Percentiles rank a stretch among this genome's conserved stretches.
phyloP scores from a whole-genome alignment of 805 yeast species.

The Barnettozyma wickerhamii region DNA sequence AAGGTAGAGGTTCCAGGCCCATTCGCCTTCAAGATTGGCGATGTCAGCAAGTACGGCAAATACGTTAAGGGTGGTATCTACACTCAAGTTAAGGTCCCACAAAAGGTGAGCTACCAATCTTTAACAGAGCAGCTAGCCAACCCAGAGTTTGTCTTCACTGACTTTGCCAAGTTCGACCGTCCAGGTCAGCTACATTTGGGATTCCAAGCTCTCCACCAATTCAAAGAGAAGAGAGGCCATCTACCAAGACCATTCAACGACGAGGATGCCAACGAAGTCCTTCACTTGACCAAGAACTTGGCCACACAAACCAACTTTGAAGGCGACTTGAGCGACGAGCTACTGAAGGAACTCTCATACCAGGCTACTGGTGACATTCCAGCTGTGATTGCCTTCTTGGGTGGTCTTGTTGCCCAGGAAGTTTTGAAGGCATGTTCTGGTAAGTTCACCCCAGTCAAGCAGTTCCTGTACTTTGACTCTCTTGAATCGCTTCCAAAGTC shows the following conservation, averaged over 20 bases:
- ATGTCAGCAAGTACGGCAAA: constrained; percentile 50
- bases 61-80: constrained; percentile 85
- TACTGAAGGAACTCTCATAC: constrained; percentile 68
- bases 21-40: constrained; percentile 76
- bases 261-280: constrained; percentile 66
- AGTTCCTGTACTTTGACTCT: constrained; percentile 90
- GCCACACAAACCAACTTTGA: constrained; percentile 53
- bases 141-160: constrained; percentile 81
- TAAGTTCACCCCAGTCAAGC: constrained; percentile 90
- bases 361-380: constrained; percentile 93
- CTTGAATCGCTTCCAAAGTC: constrained; percentile 80
- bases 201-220: constrained; percentile 82
- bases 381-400: constrained; percentile 82
- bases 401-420: constrained; percentile 96
- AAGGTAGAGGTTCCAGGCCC: constrained; percentile 90
- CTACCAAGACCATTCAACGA: constrained; percentile 76
- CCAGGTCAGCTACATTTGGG: constrained; percentile 89
- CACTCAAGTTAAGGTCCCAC: constrained; percentile 88
- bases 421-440: constrained; percentile 94
- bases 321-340: constrained; percentile 58
- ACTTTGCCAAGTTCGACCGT: constrained; percentile 91
- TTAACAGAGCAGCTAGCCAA: constrained; percentile 58
- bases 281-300: constrained; percentile 56
- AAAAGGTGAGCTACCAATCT: constrained; percentile 54
- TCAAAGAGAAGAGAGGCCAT: constrained; percentile 51